Base-by-base conservation (phyloP, 1,284 basidiomycete species). In the Cronartium quercuum region DNA sequence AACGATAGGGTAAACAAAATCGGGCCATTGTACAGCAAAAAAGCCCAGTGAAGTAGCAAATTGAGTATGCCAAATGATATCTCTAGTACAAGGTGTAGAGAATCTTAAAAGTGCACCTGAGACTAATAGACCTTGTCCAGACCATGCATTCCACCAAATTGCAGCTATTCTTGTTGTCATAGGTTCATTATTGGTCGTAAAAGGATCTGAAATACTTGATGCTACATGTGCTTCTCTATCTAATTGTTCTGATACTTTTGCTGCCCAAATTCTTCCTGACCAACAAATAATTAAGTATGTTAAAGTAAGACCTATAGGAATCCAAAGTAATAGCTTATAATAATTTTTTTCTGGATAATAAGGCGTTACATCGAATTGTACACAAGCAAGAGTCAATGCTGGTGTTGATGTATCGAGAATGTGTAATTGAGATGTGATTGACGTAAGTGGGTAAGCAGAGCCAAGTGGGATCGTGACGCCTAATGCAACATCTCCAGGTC, bases 1-100 rank as follows among this genome's bases (percentile, higher is more conserved):
- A 15, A 74, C 51, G 38, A 74, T 66, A n/a, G 70, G 70, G 18
- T 74, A 74, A 24, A 66, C 12, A 64, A 74, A 74, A 40, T 74
- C 64, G 51, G 70, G 70, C 70, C 70, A 74, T 58, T 74, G 63
- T 34, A 74, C 47, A 18, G 64, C 38, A 44, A 74, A 60, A 13
- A 74, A 42, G 51, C 51, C 70, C 21, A 74, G 34, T 37, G 55
- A 41, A 38, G 70, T 4, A 21, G 66, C 58, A 64, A 74, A 74
- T 34, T 74, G 70, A 66, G 64, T 34, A 38, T 74, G 70, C 24
- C 40, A 51, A 64, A 74, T 34, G 6, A 74, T 3, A 40, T 74
- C 70, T 7, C 55, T 12, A 47, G 42, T 34, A 18, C 40, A 34
- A 34, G 70, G 70, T 2, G 70, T 74, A 1, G 64, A 55, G 55